A percentile compares a stretch with the other conserved stretches of the same genome.
Evolutionary conservation across 2,329 filamentous ascomycete species (phyloP).

Genomic region (Clonostachys rosea): DNA sequence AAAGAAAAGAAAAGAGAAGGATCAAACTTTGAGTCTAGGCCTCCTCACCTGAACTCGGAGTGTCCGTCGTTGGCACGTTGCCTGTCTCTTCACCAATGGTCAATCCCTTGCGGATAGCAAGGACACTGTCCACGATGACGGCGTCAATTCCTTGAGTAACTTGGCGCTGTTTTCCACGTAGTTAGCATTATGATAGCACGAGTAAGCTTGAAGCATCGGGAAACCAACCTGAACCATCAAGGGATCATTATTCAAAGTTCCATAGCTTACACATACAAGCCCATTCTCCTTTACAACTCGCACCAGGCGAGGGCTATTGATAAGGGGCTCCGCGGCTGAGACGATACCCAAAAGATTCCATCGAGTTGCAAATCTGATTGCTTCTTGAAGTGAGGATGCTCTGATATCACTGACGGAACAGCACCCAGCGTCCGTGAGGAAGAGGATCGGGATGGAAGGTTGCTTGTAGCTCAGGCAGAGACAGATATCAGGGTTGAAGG

Average conservation of each 20-base stretch:
- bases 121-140: slow-evolving; percentile 92
- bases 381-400: slow-evolving; percentile 89
- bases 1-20: too few species aligned
- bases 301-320: slow-evolving; percentile 83
- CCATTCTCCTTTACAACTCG: slow-evolving; percentile 92
- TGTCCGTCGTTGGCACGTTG: not conserved
- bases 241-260: slow-evolving; percentile 83
- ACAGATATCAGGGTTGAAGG: slow-evolving; percentile 96
- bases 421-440: slow-evolving; percentile 87
- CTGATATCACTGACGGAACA: slow-evolving; percentile 79
- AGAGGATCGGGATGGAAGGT: slow-evolving; percentile 91
- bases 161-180: slow-evolving; percentile 59
- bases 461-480: slow-evolving; percentile 94
- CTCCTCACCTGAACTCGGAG: slow-evolving; percentile 8
- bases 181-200: not conserved
- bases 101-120: slow-evolving; percentile 87
- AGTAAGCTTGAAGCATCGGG: not conserved
- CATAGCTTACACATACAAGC: slow-evolving; percentile 92
- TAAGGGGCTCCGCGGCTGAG: slow-evolving; percentile 79
- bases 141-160: slow-evolving; percentile 95
- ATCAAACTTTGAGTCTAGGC: not conserved
- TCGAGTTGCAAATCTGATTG: slow-evolving; percentile 85
- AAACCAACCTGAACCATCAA: slow-evolving; percentile 75
- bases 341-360: slow-evolving; percentile 96
- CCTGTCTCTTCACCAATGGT: slow-evolving; percentile 33